Evolutionary conservation across 495 filamentous ascomycete genomes (phyloP).

Genomic region (Parathielavia appendiculata): DNA sequence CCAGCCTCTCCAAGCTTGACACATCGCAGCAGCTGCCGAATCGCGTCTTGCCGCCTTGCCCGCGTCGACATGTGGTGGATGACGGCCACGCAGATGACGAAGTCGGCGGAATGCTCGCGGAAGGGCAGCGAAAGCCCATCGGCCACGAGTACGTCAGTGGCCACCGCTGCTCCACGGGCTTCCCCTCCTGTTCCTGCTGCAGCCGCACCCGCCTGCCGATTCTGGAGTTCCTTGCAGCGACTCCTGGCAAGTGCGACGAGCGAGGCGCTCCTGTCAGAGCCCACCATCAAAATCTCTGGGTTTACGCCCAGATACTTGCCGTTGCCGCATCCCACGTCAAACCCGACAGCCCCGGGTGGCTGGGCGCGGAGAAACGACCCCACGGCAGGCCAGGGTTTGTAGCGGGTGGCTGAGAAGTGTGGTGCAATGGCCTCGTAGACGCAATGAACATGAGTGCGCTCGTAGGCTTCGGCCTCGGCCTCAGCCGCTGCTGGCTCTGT

Average conservation of each 20-base stretch:
- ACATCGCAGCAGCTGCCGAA: conserved; percentile 65
- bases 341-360: conserved; percentile 67
- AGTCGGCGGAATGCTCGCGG: conserved; percentile 70
- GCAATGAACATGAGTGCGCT: conserved; percentile 79
- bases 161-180: conserved; percentile 12
- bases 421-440: conserved; percentile 93
- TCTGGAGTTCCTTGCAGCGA: conserved; percentile 52
- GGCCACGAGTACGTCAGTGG: conserved; percentile 56
- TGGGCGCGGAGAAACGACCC: conserved; percentile 68
- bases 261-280: conserved; percentile 78
- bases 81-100: conserved; percentile 91
- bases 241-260: conserved; percentile 66
- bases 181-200: conserved; percentile 15
- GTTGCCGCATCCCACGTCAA: conserved; percentile 94
- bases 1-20: conserved; percentile 44
- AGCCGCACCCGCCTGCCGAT: conserved; percentile 5
- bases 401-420: conserved; percentile 91
- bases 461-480: conserved; percentile 53
- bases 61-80: conserved; percentile 91
- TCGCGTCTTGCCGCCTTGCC: conserved; percentile 64
- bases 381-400: conserved; percentile 97
- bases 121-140: conserved; percentile 66
- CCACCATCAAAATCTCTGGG: conserved; percentile 72
- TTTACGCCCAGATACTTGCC: conserved; percentile 90
- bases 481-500: conserved; percentile 16